Percentiles rank a stretch among this genome's conserved stretches.
These are phyloP conservation scores for Triticum timopheevii DNA, from an alignment of 176 grass and related monocot genomes.

Conservation along the genomic window DNA sequence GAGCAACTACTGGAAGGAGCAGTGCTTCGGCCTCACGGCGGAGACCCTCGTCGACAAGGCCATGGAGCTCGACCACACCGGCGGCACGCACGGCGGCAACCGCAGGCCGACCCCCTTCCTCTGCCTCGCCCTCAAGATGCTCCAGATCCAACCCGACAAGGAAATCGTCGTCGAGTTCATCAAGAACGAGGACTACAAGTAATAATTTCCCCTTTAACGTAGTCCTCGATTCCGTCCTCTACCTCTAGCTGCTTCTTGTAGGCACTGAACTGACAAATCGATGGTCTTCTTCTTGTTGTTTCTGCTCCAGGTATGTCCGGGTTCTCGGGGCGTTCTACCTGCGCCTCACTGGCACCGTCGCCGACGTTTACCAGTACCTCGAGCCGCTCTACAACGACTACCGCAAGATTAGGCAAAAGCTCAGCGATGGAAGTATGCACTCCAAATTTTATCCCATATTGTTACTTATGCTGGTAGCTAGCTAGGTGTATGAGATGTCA, in stretches of 20 bases:
- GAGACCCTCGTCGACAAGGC: constrained; percentile 99
- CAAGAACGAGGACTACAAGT: constrained; percentile 99
- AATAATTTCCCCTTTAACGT: neutral
- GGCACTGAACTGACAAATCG: neutral
- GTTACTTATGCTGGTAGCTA: neutral
- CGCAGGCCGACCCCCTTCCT: constrained; percentile 81
- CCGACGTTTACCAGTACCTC: constrained; percentile 93
- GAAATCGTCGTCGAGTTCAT: constrained; percentile 99
- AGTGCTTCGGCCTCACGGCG: constrained; percentile 92
- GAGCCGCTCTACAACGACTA: constrained; percentile 97
- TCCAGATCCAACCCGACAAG: constrained; percentile 98
- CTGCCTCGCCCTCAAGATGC: constrained; percentile 98
- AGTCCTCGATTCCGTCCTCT: neutral
- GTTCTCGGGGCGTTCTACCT: constrained; percentile 83
- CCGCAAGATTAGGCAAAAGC: constrained; percentile 78
- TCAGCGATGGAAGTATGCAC: constrained; percentile 68
- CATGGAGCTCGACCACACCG: constrained; percentile 95
- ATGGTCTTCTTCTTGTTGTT: neutral
- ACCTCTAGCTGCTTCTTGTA: neutral
- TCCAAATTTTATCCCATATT: neutral
- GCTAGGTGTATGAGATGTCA: neutral
- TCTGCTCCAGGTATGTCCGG: constrained; percentile 70
- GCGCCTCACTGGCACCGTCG: constrained; percentile 67
- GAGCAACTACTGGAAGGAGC: constrained; percentile 92
- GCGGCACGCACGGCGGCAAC: constrained; percentile 76